Evolutionary conservation across 2,329 filamentous ascomycete species (phyloP), one percentile per base, ranked within the genome.

Genomic region (Cryphonectria parasitica): DNA sequence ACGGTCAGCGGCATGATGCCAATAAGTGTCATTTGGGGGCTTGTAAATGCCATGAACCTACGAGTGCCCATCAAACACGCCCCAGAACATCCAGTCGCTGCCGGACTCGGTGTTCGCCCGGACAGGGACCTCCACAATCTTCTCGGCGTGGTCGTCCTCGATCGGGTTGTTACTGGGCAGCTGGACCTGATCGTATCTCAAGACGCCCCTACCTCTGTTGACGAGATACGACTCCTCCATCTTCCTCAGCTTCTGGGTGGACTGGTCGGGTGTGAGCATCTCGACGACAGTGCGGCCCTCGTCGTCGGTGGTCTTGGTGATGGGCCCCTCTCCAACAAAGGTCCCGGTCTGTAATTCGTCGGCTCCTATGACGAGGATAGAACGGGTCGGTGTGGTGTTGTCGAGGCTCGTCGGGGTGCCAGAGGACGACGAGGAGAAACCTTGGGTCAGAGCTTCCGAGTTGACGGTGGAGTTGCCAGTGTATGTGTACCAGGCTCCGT

Each of bases 41-140:
- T 10, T 28, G 36, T 45, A 7, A 4, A 41, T 60, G 7, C 28
- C 36, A 11, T n/a, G 66, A 72, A 87, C 88, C 81, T 84, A 95
- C 93, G 93, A 93, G 81, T 99, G 96, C 0, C 96, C 96, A 78
- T 99, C 96, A 80, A 98, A 99, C 25, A 99, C 95, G 70, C 95
- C 96, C 96, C 97, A 99, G 80, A 99, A 99, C 94, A 98, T 98
- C 96, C 96, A 99, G 81, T 99, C 97, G 73, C 88, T 93, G 71
- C 86, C 89, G 25, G 85, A 74, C 22, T 87, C 85, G 52, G 86
- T 79, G 45, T 79, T 76, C 77, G 76, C 76, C 82, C 76, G 87
- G 67, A 87, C 86, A 5, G 93, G 92, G 11, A 98, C 89, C 80
- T 98, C 93, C 63, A 99, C 94, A 77, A 98, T 98, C 87, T 97